Conservation (phyloP, 305 asterid genomes). For the Solanum hybrid region DNA sequence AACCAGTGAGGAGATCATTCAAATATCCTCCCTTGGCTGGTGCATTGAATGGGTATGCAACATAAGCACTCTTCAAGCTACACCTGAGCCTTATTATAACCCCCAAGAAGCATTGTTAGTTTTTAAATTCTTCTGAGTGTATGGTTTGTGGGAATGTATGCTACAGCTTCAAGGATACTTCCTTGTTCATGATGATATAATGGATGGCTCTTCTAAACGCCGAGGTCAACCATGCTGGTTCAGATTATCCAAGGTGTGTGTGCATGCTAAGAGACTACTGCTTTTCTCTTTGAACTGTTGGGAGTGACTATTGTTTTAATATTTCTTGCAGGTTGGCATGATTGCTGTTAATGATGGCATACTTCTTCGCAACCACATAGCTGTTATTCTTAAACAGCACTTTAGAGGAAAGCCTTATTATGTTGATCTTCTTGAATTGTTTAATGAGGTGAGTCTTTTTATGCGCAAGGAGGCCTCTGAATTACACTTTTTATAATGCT, state of each 20-base stretch:
- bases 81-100: background rate
- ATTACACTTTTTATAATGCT: background rate
- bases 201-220: conserved; percentile 56
- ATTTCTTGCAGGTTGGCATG: conserved; percentile 44
- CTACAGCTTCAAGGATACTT: conserved; percentile 65
- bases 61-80: background rate
- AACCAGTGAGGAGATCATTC: conserved; percentile 65
- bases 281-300: background rate
- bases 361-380: conserved; percentile 53
- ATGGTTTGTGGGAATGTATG: background rate
- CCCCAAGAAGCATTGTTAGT: background rate
- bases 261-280: background rate
- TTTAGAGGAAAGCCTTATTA: conserved; percentile 56
- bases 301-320: background rate
- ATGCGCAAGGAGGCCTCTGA: background rate
- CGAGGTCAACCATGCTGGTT: conserved; percentile 69
- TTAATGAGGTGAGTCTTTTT: conserved; percentile 41
- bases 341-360: conserved; percentile 59
- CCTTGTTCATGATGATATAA: conserved; percentile 62
- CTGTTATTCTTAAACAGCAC: conserved; percentile 52
- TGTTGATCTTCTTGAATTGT: conserved; percentile 49
- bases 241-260: conserved; percentile 44
- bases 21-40: conserved; percentile 83
- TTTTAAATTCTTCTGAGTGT: background rate
- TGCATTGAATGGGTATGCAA: conserved; percentile 89